Percentiles rank a stretch among this genome's conserved stretches.
phyloP scores from a whole-genome alignment of 257 asterid genomes.

The Lycium ferocissimum region DNA sequence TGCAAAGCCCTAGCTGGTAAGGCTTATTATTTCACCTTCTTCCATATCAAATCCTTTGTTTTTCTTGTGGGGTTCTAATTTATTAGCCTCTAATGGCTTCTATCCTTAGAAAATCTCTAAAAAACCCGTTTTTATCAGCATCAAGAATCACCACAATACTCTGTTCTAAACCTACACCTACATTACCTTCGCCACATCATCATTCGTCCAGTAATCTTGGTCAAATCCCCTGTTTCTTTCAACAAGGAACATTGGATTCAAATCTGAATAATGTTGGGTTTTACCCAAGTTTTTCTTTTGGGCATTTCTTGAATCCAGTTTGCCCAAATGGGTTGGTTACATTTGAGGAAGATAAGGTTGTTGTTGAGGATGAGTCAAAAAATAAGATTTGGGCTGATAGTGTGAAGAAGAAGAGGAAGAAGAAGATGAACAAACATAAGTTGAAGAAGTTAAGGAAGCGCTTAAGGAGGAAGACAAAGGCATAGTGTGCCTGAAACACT shows the following conservation, averaged over 20 bases:
- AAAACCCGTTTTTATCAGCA: slow-evolving; percentile 54
- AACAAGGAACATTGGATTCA: slow-evolving; percentile 33
- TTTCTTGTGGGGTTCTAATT: neutral
- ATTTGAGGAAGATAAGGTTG: slow-evolving; percentile 40
- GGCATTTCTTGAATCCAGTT: slow-evolving; percentile 56
- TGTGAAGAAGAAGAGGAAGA: slow-evolving; percentile 90
- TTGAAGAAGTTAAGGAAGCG: slow-evolving; percentile 79
- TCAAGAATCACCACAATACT: slow-evolving; percentile 45
- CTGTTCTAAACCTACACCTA: slow-evolving; percentile 31
- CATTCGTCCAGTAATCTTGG: slow-evolving; percentile 31
- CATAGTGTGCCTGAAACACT: slow-evolving; percentile 28
- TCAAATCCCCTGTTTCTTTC: slow-evolving; percentile 31
- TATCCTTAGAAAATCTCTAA: slow-evolving; percentile 50
- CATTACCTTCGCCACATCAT: slow-evolving; percentile 33
- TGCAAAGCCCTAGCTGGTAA: slow-evolving; percentile 45
- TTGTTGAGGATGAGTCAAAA: slow-evolving; percentile 42
- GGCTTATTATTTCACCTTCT: neutral
- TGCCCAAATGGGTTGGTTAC: slow-evolving; percentile 38
- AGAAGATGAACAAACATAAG: slow-evolving; percentile 94
- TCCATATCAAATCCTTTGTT: neutral
- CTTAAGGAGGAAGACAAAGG: slow-evolving; percentile 64
- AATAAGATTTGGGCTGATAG: slow-evolving; percentile 71
- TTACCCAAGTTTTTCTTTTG: slow-evolving; percentile 66
- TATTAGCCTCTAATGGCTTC: slow-evolving; percentile 49
- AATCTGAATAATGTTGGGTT: slow-evolving; percentile 30